Evolutionary conservation across 202 grass and related monocot species (phyloP).

Genomic region (Elaeis oleifera): DNA sequence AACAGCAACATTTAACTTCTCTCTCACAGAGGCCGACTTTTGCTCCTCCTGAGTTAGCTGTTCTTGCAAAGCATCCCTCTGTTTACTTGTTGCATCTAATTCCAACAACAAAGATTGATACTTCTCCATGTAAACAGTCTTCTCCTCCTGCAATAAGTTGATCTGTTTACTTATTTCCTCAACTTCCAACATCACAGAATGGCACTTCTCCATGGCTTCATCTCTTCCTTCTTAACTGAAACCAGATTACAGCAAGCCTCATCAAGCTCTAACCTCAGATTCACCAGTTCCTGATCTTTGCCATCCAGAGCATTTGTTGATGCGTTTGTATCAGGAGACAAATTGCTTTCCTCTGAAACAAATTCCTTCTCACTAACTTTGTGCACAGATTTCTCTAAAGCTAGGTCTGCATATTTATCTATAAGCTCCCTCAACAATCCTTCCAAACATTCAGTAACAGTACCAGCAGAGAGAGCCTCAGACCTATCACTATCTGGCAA

Average conservation of each 20-base stretch:
- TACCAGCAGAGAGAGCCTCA: slow-evolving; percentile 36
- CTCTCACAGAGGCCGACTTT: slow-evolving; percentile 57
- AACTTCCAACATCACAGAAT: slow-evolving; percentile 46
- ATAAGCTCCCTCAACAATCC: slow-evolving; percentile 51
- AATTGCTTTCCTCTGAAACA: slow-evolving; percentile 34
- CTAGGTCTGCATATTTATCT: slow-evolving; percentile 36
- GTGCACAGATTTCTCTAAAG: slow-evolving; percentile 27
- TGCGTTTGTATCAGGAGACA: slow-evolving; percentile 20
- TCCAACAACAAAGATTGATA: slow-evolving; percentile 44
- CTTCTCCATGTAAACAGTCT: slow-evolving; percentile 40
- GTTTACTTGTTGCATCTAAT: slow-evolving; percentile 42
- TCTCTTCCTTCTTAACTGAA: slow-evolving; percentile 53
- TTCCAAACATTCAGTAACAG: slow-evolving; percentile 39
- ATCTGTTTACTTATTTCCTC: slow-evolving; percentile 42
- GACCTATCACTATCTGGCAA: slow-evolving; percentile 33
- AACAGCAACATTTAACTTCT: slow-evolving; percentile 95
- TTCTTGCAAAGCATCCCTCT: slow-evolving; percentile 60
- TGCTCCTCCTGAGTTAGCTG: slow-evolving; percentile 72
- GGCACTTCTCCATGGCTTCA: slow-evolving; percentile 44
- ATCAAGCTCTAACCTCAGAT: slow-evolving; percentile 38
- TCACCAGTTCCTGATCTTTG: slow-evolving; percentile 29
- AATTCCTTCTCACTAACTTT: slow-evolving; percentile 31
- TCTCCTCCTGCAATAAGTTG: slow-evolving; percentile 47
- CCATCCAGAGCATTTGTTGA: slow-evolving; percentile 16
- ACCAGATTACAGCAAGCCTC: slow-evolving; percentile 35